These are phyloP conservation scores for Artemisia annua DNA, from an alignment of 129 eudicot species.

Conservation along the genomic window DNA sequence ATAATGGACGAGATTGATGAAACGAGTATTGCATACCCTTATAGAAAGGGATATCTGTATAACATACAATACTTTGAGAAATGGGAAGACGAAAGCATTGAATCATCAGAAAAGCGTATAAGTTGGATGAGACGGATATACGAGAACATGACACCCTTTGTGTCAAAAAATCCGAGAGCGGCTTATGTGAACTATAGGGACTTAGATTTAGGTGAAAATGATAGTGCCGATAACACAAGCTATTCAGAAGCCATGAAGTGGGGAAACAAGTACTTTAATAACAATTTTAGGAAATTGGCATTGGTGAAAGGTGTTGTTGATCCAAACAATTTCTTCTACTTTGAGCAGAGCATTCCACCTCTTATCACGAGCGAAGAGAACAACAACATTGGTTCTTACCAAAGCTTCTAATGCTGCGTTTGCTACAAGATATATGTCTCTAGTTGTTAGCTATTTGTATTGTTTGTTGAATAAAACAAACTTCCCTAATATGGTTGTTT, in stretches of 20 bases:
- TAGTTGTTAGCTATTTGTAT: too few species aligned
- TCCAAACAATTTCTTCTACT: constrained; percentile 23
- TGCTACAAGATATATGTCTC: not conserved
- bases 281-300: constrained; percentile 16
- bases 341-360: constrained; percentile 29
- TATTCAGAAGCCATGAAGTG: constrained; percentile 14
- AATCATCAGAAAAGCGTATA: not conserved
- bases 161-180: constrained; percentile 14
- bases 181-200: constrained; percentile 27
- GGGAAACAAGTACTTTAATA: constrained; percentile 18
- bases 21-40: not conserved
- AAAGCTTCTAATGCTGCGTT: not conserved
- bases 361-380: not conserved
- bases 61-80: constrained; percentile 19
- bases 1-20: constrained; percentile 13
- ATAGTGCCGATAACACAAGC: not conserved
- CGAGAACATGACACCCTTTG: constrained; percentile 22
- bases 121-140: constrained; percentile 23
- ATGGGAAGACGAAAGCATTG: constrained; percentile 15
- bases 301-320: constrained; percentile 21
- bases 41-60: constrained; percentile 13
- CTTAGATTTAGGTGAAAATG: constrained; percentile 19
- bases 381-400: not conserved
- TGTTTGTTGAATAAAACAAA: too few species aligned
- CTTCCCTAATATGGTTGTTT: too few species aligned